Evolutionary conservation across 1,139 yeast genomes (phyloP).

Genomic region (Blastobotrys malaysiensis): DNA sequence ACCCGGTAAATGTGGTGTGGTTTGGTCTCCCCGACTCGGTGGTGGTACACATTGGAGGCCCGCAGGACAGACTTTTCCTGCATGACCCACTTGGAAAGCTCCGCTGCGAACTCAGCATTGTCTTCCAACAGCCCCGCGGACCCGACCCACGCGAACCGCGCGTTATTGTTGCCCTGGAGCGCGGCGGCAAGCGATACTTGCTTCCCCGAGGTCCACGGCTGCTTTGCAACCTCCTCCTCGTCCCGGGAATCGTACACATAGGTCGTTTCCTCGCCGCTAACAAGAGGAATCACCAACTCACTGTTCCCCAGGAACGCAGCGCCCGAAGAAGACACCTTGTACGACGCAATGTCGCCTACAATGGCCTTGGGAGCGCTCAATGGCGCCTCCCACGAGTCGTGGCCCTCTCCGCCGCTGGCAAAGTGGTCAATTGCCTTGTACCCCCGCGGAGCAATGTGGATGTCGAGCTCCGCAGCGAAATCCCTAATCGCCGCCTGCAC

Average conservation of each 20-base stretch:
- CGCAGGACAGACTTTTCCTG: slow-evolving; percentile 62
- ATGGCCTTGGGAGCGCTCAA: neutral
- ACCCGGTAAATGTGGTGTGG: slow-evolving; percentile 52
- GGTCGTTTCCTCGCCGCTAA: slow-evolving; percentile 65
- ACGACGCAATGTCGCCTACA: neutral
- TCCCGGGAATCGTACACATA: slow-evolving; percentile 47
- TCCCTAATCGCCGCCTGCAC: slow-evolving; percentile 63
- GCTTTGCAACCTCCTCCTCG: slow-evolving; percentile 35
- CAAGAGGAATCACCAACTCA: slow-evolving; percentile 62
- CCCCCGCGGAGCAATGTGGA: slow-evolving; percentile 76
- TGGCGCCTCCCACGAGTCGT: slow-evolving; percentile 20
- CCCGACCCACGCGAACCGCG: slow-evolving; percentile 81
- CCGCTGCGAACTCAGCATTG: slow-evolving; percentile 39
- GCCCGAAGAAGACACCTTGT: slow-evolving; percentile 34
- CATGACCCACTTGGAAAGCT: slow-evolving; percentile 69
- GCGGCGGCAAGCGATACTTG: slow-evolving; percentile 78
- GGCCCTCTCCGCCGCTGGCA: slow-evolving; percentile 30
- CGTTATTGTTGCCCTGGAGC: slow-evolving; percentile 73
- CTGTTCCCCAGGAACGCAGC: slow-evolving; percentile 55
- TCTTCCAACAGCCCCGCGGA: slow-evolving; percentile 47
- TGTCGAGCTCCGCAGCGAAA: slow-evolving; percentile 75
- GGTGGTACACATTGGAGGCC: slow-evolving; percentile 46
- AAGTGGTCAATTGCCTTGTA: slow-evolving; percentile 67
- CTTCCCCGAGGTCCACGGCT: slow-evolving; percentile 72
- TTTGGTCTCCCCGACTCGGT: slow-evolving; percentile 26